Conservation (phyloP, 2,329 filamentous ascomycete species). For the Fusarium kyushuense region DNA sequence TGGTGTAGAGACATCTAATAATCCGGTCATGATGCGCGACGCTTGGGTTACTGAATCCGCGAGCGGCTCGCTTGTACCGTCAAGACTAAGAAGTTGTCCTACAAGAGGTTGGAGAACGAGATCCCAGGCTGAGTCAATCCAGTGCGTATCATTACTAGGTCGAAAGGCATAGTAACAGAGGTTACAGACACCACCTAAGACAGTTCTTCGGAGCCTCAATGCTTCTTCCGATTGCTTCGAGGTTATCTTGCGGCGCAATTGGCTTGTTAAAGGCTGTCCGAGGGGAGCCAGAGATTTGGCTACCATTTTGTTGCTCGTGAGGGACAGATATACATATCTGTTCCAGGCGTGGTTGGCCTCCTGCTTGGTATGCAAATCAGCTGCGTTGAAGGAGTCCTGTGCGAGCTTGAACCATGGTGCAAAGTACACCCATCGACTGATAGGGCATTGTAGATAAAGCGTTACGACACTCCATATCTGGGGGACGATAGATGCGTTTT, state of each 20-base stretch:
- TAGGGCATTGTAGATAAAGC: slow-evolving; percentile 77
- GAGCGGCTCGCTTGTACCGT: slow-evolving; percentile 54
- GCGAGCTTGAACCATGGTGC: slow-evolving; percentile 81
- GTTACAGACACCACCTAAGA: slow-evolving; percentile 79
- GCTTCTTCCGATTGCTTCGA: slow-evolving; percentile 67
- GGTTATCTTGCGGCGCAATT: slow-evolving; percentile 73
- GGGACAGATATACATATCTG: slow-evolving; percentile 80
- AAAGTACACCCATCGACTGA: slow-evolving; percentile 78
- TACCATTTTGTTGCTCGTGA: slow-evolving; percentile 70
- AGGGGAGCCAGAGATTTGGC: slow-evolving; percentile 59
- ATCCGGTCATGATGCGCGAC: slow-evolving; percentile 75
- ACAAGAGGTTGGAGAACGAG: slow-evolving; percentile 76
- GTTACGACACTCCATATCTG: slow-evolving; percentile 90
- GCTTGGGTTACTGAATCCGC: slow-evolving; percentile 69
- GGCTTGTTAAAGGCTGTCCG: slow-evolving; percentile 74
- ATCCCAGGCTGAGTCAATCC: slow-evolving; percentile 84
- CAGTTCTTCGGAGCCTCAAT: slow-evolving; percentile 62
- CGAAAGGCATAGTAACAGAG: slow-evolving; percentile 86
- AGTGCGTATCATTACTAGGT: slow-evolving; percentile 72
- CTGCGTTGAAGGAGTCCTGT: slow-evolving; percentile 85
- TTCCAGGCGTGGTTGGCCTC: slow-evolving; percentile 90
- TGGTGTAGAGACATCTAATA: slow-evolving; percentile 71
- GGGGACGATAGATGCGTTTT: slow-evolving; percentile 70
- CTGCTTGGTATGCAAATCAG: slow-evolving; percentile 75
- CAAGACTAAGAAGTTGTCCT: slow-evolving; percentile 62